Conservation (phyloP, 352 stramenopile genomes). For the Phytophthora podocarpi region DNA sequence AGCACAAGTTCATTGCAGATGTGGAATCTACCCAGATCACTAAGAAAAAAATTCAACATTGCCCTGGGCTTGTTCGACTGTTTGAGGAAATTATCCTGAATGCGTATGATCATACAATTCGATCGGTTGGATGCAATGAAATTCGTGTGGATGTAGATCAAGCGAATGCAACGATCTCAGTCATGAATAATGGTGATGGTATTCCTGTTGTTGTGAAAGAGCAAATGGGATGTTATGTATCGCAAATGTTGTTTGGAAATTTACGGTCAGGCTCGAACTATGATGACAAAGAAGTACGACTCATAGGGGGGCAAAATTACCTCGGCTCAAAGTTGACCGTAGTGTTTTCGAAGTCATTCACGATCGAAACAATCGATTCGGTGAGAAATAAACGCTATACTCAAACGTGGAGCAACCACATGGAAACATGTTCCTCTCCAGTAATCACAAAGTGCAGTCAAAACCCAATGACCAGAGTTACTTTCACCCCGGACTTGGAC, state of each 20-base stretch:
- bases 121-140: neutral
- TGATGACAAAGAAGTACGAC: neutral
- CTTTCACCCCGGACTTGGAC: neutral
- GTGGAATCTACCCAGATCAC: neutral
- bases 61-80: neutral
- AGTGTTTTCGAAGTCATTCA: neutral
- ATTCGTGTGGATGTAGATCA: neutral
- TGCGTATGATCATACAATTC: neutral
- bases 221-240: neutral
- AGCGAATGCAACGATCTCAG: neutral
- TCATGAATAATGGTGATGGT: neutral
- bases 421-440: neutral
- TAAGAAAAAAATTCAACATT: neutral
- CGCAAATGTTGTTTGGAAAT: slow-evolving; percentile 1
- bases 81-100: slow-evolving; percentile 3
- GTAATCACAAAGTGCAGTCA: neutral
- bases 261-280: neutral
- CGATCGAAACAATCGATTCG: neutral
- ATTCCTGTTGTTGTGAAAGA: neutral
- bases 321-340: neutral
- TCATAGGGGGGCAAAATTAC: neutral
- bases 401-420: neutral
- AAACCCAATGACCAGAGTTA: neutral
- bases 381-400: neutral
- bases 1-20: neutral